Evolutionary conservation across 1,139 yeast species (phyloP).

Genomic region (Saccharomycopsis crataegensis): DNA sequence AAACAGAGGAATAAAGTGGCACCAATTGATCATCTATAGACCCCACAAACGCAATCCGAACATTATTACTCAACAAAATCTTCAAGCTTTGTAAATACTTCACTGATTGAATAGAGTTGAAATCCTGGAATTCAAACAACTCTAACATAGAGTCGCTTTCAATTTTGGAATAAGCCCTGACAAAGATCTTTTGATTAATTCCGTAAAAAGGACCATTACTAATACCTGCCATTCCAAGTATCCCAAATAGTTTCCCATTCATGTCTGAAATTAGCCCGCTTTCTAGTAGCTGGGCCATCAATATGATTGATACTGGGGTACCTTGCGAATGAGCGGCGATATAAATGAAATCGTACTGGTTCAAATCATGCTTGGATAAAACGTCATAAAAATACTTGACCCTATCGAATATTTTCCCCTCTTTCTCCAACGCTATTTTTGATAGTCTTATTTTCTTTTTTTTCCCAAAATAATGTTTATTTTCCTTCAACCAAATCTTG

Average conservation of each 20-base stretch:
- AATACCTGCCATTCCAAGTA: slow-evolving; percentile 92
- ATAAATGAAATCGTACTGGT: slow-evolving; percentile 56
- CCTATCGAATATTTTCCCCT: slow-evolving; percentile 81
- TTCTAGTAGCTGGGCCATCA: slow-evolving; percentile 64
- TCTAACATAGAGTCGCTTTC: slow-evolving; percentile 84
- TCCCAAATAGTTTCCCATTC: slow-evolving; percentile 50
- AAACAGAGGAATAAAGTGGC: slow-evolving; percentile 82
- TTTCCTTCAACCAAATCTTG: slow-evolving; percentile 60
- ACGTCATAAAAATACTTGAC: slow-evolving; percentile 74
- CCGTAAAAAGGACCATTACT: slow-evolving; percentile 93
- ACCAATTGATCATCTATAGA: slow-evolving; percentile 89
- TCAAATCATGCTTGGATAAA: slow-evolving; percentile 38
- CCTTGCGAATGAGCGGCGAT: slow-evolving; percentile 96
- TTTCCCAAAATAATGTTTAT: slow-evolving; percentile 29
- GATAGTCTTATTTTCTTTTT: slow-evolving; percentile 55
- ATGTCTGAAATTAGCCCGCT: slow-evolving; percentile 51
- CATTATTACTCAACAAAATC: slow-evolving; percentile 58
- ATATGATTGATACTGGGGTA: slow-evolving; percentile 78
- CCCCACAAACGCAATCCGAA: slow-evolving; percentile 74
- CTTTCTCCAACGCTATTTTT: slow-evolving; percentile 87
- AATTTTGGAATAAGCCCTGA: slow-evolving; percentile 83
- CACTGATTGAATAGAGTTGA: slow-evolving; percentile 62
- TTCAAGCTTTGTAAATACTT: slow-evolving; percentile 64
- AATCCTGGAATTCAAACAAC: slow-evolving; percentile 78
- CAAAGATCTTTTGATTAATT: slow-evolving; percentile 70